Conservation (phyloP, 345 rosid genomes). For the Syzygium jambos region DNA sequence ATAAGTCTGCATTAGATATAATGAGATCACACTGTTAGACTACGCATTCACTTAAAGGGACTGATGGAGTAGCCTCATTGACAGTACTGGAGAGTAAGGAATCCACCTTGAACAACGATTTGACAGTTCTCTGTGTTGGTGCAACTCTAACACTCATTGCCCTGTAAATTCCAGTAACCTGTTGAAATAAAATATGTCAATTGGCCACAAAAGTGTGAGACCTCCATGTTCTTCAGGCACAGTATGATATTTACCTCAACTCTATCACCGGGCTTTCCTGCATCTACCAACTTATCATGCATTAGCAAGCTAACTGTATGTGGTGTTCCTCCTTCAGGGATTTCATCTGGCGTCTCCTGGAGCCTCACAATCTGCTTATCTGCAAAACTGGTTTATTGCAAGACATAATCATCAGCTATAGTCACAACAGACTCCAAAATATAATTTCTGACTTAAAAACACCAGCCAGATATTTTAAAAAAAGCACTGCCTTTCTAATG, state of each 20-base stretch:
- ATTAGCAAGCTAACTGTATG: slow-evolving; percentile 94
- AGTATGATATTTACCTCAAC: slow-evolving; percentile 51
- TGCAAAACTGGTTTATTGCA: slow-evolving; percentile 53
- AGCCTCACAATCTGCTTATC: slow-evolving; percentile 99
- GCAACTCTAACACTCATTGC: slow-evolving; percentile 92
- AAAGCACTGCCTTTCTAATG: not conserved
- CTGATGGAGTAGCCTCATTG: not conserved
- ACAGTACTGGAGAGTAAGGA: not conserved
- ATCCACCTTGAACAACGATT: slow-evolving; percentile 82
- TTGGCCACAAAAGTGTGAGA: not conserved
- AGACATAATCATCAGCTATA: not conserved
- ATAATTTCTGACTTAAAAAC: not conserved
- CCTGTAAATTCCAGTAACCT: slow-evolving; percentile 95
- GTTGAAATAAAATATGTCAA: slow-evolving; percentile 4
- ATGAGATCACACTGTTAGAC: not conserved
- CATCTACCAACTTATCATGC: slow-evolving; percentile 95
- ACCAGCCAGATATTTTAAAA: not conserved
- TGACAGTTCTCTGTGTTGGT: slow-evolving; percentile 83
- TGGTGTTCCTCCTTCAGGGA: slow-evolving; percentile 97
- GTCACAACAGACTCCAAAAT: not conserved
- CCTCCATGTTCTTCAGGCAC: not conserved
- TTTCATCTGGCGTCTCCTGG: slow-evolving; percentile 97
- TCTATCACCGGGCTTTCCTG: slow-evolving; percentile 97
- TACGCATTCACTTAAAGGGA: not conserved
- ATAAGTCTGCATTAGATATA: slow-evolving; percentile 51